Evolutionary conservation across 1,139 yeast genomes (phyloP), one percentile per base, ranked within the genome.

Genomic region (Wickerhamomyces sp.): DNA sequence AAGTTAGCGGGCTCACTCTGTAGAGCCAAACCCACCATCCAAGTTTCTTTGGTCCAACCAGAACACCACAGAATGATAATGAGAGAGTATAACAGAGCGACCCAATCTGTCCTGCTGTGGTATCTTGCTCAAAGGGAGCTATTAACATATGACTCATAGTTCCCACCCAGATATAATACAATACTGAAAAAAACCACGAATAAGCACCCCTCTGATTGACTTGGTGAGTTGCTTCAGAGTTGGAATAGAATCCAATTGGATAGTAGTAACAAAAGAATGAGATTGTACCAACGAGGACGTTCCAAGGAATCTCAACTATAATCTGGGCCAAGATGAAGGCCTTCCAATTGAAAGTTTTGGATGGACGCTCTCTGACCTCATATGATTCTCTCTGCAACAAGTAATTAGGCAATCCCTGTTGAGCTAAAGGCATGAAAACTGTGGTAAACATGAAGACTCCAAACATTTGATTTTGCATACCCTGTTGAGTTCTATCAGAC

Each of bases 341-440:
- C 66, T 71, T 55, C 94, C 95, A 79, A 4, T 78, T 68, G 53
- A 71, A 86, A 38, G 71, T 81, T 68, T 70, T 79, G 51, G 78
- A 82, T 11, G 95, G 96, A 36, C 95, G 79, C 65, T 90, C 97
- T 62, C 96, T 79, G 14, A 83, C 91, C 63, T 88, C 96, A 62
- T 87, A 90, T 41, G 89, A 69, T 55, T 80, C 81, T 67, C 96
- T 79, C 64, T 85, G 94, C 40, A 68, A 64, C 41, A 84, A 82
- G 61, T 74, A 87, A 47, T 76, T 70, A 37, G 95, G 94, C 59
- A 87, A 69, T 70, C 81, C 77, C 64, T 88, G 95, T 63, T 86
- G 85, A 45, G 81, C 62, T 51, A 84, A 59, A 37, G 88, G 81
- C 51, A 76, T 76, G 65, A 83, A 75, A 43, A 81, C 72, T 55